Conservation (phyloP, 2,329 filamentous ascomycete species). For the Sphaerulina musiva region DNA sequence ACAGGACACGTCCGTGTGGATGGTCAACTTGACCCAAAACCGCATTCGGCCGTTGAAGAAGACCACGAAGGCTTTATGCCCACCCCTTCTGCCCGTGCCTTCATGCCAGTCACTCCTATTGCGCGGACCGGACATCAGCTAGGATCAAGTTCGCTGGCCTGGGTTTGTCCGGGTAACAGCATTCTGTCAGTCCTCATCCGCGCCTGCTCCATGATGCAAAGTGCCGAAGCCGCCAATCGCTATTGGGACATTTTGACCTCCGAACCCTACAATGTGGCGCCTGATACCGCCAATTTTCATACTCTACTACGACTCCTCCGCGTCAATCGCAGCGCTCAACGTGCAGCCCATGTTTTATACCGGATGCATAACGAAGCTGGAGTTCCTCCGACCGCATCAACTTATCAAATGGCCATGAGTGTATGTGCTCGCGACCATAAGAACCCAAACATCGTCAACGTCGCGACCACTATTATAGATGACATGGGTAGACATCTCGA, state of each 20-base stretch:
- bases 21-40: slow-evolving; percentile 9
- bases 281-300: slow-evolving; percentile 66
- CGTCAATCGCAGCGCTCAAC: slow-evolving; percentile 57
- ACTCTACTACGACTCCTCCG: slow-evolving; percentile 62
- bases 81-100: slow-evolving; percentile 27
- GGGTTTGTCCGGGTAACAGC: slow-evolving; percentile 46
- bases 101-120: slow-evolving; percentile 24
- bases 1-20: slow-evolving; percentile 26
- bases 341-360: slow-evolving; percentile 54
- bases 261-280: slow-evolving; percentile 53
- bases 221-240: slow-evolving; percentile 55
- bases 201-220: slow-evolving; percentile 55
- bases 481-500: slow-evolving; percentile 49
- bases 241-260: slow-evolving; percentile 73
- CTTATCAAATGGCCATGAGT: slow-evolving; percentile 66
- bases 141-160: slow-evolving; percentile 28
- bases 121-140: slow-evolving; percentile 6
- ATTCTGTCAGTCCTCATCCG: slow-evolving; percentile 64
- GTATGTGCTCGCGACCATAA: slow-evolving; percentile 69
- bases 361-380: slow-evolving; percentile 26
- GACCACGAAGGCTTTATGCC: slow-evolving; percentile 23
- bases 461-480: slow-evolving; percentile 60
- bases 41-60: not conserved
- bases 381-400: slow-evolving; percentile 38
- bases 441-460: slow-evolving; percentile 61